Base-by-base conservation (phyloP, 1,284 basidiomycete species). In the Rhizoctonia solani region DNA sequence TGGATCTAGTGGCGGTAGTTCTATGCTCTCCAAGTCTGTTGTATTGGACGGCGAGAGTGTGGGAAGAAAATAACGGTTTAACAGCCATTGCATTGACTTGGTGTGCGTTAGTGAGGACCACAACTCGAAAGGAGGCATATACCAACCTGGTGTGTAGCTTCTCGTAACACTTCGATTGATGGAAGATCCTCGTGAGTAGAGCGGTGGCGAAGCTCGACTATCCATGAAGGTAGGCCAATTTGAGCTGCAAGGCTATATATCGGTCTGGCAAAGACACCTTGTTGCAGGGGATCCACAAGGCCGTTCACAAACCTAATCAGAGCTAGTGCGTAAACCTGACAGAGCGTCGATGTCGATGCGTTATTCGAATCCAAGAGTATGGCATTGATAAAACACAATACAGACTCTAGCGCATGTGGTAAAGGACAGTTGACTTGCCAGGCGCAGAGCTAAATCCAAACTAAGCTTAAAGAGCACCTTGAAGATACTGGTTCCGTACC, bases 161-260 rank as follows among this genome's bases (percentile, higher is more conserved):
- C 85, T 63, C 90, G 83, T 9, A 98, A 82, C 5, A 95, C 79
- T 54, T 87, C 84, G 1, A 98, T 80, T 70, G 90, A 91, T 0
- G 96, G 97, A 16, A 99, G 79, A 71, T 97, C 93, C 74, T 99
- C 96, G 75, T 99, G 96, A 1, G 96, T 99, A 8, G 93, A 92
- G 29, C 93, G 90, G 79, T 99, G 96, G 39, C 96, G 84, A 4
- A 99, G 81, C 71, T 98, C 92, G n/a, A 99, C 95, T 19, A 99
- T 82, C 86, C 91, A 94, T 0, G 83, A 79, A 0, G 97, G 97
- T 1, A 99, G 80, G 0, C 89, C 90, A 25, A 99, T 84, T 70
- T 94, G 88, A 2, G 84, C 81, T 0, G 97, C 95, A 69, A 99
- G 92, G 30, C 89, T 86, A 0, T 90, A 87, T 72, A 99, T 98